These are phyloP conservation scores for Pseudogymnoascus sp. DNA, from an alignment of 2,329 filamentous ascomycete genomes.

Conservation along the genomic window DNA sequence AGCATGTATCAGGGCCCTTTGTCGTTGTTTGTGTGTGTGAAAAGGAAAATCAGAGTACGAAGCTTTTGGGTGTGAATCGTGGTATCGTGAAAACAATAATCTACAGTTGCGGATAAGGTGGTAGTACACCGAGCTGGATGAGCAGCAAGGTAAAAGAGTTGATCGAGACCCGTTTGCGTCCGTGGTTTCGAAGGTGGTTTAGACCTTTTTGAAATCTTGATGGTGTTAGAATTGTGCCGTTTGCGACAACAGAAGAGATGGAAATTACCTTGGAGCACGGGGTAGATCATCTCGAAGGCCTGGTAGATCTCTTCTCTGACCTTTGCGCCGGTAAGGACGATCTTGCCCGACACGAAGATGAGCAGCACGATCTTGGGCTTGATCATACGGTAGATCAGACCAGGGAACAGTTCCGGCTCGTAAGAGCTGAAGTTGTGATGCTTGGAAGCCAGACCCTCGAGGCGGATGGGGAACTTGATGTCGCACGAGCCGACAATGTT, in stretches of 20 bases:
- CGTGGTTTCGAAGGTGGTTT: constrained; percentile 17
- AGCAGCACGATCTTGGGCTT: constrained; percentile 98
- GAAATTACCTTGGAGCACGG: constrained; percentile 72
- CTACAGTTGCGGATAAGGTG: constrained; percentile 24
- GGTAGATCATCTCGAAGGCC: constrained; percentile 95
- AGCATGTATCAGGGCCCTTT: neutral
- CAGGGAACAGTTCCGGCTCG: constrained; percentile 95
- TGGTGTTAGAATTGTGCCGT: constrained; percentile 15
- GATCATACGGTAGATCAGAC: constrained; percentile 99
- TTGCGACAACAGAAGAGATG: neutral
- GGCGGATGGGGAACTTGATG: constrained; percentile 97
- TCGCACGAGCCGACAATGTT: constrained; percentile 99
- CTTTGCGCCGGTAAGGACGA: constrained; percentile 94
- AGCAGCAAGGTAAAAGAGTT: neutral
- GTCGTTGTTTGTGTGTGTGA: neutral
- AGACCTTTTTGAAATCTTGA: constrained; percentile 31
- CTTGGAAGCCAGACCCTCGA: constrained; percentile 89
- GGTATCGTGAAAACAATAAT: constrained; percentile 36
- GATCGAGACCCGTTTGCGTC: constrained; percentile 1
- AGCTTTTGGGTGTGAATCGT: constrained; percentile 28
- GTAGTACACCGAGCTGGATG: constrained; percentile 11
- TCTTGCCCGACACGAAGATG: constrained; percentile 98
- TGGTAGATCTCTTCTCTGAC: constrained; percentile 97
- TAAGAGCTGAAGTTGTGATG: constrained; percentile 99
- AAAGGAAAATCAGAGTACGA: neutral